Percentiles rank a stretch among this genome's conserved stretches.
Conservation (phyloP, 2,329 filamentous ascomycete species). For the Penicillium frequentans region DNA sequence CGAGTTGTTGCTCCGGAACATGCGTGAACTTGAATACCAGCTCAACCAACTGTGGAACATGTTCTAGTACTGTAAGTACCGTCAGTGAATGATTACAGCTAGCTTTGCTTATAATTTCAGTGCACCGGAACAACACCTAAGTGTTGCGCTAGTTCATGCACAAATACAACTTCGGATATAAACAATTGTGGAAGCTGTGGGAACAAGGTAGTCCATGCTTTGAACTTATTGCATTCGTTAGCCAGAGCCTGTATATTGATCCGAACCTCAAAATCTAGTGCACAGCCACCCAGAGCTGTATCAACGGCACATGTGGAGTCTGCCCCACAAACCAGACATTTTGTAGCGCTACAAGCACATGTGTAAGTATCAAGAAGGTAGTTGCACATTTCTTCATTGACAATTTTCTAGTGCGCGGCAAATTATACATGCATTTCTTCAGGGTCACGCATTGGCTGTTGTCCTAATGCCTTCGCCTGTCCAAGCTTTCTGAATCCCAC, state of each 20-base stretch:
- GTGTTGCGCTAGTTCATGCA: conserved; percentile 1
- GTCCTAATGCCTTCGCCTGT: conserved; percentile 1
- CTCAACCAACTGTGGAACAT: not conserved
- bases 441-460: not conserved
- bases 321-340: not conserved
- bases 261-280: not conserved
- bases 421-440: not conserved
- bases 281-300: not conserved
- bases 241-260: not conserved
- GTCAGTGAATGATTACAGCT: not conserved
- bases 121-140: conserved; percentile 1
- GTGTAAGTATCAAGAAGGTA: not conserved
- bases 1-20: conserved; percentile 1
- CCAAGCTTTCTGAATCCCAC: not conserved
- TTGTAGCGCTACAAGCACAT: conserved; percentile 1
- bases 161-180: conserved; percentile 1
- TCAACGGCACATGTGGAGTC: conserved; percentile 1
- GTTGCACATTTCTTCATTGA: not conserved
- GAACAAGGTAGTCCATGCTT: not conserved
- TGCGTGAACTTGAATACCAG: not conserved
- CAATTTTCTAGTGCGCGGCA: not conserved
- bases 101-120: not conserved
- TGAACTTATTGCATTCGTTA: not conserved
- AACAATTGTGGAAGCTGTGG: conserved; percentile 3
- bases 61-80: not conserved